These are phyloP conservation scores for Trichothecium sympodiale DNA, from an alignment of 2,329 filamentous ascomycete genomes.

Conservation along the genomic window DNA sequence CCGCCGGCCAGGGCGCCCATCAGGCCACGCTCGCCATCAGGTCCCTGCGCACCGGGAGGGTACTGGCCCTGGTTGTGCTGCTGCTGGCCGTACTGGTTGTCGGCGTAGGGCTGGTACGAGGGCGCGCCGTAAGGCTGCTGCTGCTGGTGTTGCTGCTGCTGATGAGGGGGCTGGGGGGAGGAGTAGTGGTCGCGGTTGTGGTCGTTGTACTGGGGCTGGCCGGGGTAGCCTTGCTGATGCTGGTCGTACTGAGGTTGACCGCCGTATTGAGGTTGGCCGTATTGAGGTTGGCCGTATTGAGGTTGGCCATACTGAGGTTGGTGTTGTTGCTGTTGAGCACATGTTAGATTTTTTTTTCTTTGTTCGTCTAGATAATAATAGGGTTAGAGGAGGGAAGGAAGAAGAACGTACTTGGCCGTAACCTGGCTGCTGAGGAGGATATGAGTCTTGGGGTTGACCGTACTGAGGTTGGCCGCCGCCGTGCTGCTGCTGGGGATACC, in stretches of 20 bases:
- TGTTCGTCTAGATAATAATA: constrained; percentile 8
- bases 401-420: constrained; percentile 8
- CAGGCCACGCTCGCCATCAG: constrained; percentile 40
- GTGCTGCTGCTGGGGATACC: constrained; percentile 13
- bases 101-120: constrained; percentile 4
- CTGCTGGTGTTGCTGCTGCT: constrained; percentile 11
- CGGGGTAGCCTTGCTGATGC: constrained; percentile 5
- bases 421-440: constrained; percentile 10
- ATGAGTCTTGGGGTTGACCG: constrained; percentile 8
- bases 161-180: constrained; percentile 5
- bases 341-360: constrained; percentile 1
- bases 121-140: constrained; percentile 9
- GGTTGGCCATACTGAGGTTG: constrained; percentile 9
- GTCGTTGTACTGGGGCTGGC: constrained; percentile 4
- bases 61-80: constrained; percentile 10
- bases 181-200: constrained; percentile 1
- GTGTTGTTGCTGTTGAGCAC: constrained; percentile 10
- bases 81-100: constrained; percentile 13
- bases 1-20: constrained; percentile 42
- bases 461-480: constrained; percentile 11
- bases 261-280: constrained; percentile 5
- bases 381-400: background rate
- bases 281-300: background rate
- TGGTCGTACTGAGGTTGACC: too few relatives aligned
- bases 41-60: constrained; percentile 15